Percentiles rank a stretch among this genome's conserved stretches.
Conservation (phyloP, 768 basidiomycete genomes). For the Calocybe cyanea region DNA sequence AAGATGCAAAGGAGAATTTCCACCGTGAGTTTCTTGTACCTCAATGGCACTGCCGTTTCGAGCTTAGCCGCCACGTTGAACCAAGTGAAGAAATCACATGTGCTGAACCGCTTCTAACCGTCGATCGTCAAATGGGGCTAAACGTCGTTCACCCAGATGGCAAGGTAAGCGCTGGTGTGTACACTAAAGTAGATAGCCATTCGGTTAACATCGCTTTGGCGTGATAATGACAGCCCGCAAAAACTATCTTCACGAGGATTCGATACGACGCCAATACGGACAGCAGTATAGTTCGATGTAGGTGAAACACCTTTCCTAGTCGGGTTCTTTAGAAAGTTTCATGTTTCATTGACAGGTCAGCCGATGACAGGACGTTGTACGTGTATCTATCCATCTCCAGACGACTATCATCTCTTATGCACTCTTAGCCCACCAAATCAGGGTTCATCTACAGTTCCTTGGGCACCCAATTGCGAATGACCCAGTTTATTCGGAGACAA, state of each 20-base stretch:
- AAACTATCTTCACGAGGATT: conserved; percentile 82
- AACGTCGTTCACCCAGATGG: conserved; percentile 96
- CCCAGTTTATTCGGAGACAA: conserved; percentile 80
- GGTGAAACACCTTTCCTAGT: conserved; percentile 14
- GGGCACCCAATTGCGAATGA: conserved; percentile 95
- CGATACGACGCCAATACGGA: conserved; percentile 77
- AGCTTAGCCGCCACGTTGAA: too few species aligned
- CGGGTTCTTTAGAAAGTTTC: background rate
- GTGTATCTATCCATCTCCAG: conserved; percentile 25
- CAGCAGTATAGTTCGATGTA: conserved; percentile 86
- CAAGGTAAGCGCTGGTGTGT: conserved; percentile 53
- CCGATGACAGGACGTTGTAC: conserved; percentile 91
- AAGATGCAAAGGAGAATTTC: conserved; percentile 80
- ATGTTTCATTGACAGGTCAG: conserved; percentile 46
- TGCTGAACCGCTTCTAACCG: conserved; percentile 82
- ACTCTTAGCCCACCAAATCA: conserved; percentile 85
- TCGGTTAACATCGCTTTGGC: background rate
- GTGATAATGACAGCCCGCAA: conserved; percentile 56
- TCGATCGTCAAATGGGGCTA: conserved; percentile 95
- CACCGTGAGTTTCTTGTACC: conserved; percentile 51
- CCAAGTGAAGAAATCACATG: conserved; percentile 75
- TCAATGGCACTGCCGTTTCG: background rate
- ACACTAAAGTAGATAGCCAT: background rate
- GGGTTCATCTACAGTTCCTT: conserved; percentile 94
- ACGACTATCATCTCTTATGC: conserved; percentile 6